Conservation (phyloP, 768 basidiomycete species). For the Trichaptum fuscoviolaceum region DNA sequence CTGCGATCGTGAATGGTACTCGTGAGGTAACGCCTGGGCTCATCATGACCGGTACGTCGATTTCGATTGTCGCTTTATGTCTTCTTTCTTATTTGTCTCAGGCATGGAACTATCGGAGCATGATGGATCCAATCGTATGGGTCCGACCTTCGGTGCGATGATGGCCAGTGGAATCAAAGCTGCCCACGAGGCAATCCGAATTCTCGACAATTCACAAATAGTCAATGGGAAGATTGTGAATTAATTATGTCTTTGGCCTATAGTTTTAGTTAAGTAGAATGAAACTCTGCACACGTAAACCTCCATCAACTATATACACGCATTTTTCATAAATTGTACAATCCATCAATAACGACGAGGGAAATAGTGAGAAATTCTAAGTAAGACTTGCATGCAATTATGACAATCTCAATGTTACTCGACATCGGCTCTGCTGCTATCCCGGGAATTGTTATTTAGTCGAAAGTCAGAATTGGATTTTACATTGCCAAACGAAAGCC, state of each 20-base stretch:
- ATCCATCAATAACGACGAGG: too few relatives aligned
- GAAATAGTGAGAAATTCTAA: too few relatives aligned
- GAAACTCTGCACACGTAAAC: too few relatives aligned
- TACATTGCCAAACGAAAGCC: too few relatives aligned
- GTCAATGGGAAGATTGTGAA: conserved; percentile 53
- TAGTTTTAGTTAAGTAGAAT: too few relatives aligned
- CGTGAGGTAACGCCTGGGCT: conserved; percentile 73
- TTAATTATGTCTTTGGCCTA: conserved; percentile 7
- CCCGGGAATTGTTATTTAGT: too few relatives aligned
- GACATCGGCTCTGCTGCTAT: too few relatives aligned
- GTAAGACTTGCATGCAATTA: too few relatives aligned
- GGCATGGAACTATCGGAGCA: conserved; percentile 84
- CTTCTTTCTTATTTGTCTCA: conserved; percentile 18
- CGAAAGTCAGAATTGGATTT: too few relatives aligned
- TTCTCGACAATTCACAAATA: conserved; percentile 44
- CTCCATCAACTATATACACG: too few relatives aligned
- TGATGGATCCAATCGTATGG: conserved; percentile 67
- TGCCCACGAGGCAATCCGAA: conserved; percentile 55
- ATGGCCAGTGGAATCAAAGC: conserved; percentile 72
- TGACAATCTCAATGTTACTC: too few relatives aligned
- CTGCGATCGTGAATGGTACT: conserved; percentile 72
- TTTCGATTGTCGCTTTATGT: neutral
- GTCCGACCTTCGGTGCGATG: conserved; percentile 77
- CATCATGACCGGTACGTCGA: conserved; percentile 58
- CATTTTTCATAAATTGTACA: too few relatives aligned